Evolutionary conservation across 2,329 filamentous ascomycete species (phyloP).

Genomic region (Epichloe glyceriae): DNA sequence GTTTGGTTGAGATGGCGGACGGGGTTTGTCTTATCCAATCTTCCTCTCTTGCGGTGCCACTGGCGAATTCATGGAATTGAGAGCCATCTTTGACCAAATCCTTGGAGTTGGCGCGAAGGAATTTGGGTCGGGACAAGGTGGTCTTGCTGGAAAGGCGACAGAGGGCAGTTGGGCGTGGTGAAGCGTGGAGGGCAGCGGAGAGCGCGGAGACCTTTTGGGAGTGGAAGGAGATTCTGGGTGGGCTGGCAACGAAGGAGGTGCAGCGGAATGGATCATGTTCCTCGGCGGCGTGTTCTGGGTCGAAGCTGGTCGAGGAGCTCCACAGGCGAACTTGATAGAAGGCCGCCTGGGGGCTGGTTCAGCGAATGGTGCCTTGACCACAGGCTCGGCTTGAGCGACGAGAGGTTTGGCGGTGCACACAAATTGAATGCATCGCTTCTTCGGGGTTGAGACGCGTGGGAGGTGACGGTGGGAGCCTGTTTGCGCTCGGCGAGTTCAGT

Average conservation of each 20-base stretch:
- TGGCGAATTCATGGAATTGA: conserved; percentile 85
- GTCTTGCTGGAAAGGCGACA: conserved; percentile 12
- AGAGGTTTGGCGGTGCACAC: conserved; percentile 61
- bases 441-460: conserved; percentile 34
- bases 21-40: conserved; percentile 75
- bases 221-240: conserved; percentile 18
- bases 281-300: conserved; percentile 26
- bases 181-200: conserved; percentile 8
- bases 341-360: conserved; percentile 37
- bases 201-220: conserved; percentile 16
- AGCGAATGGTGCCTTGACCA: conserved; percentile 19
- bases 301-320: conserved; percentile 31
- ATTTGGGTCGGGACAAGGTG: conserved; percentile 25
- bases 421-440: conserved; percentile 87
- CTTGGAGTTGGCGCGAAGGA: conserved; percentile 35
- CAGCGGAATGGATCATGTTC: conserved; percentile 7
- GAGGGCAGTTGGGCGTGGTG: conserved; percentile 12
- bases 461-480: conserved; percentile 12
- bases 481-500: conserved; percentile 17
- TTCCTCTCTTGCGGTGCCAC: conserved; percentile 66
- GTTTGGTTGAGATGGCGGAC: conserved; percentile 48
- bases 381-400: conserved; percentile 25
- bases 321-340: conserved; percentile 66
- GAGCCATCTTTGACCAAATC: conserved; percentile 42
- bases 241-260: conserved; percentile 7